Percentiles rank a stretch among this genome's conserved stretches.
These are phyloP conservation scores for Zygosaccharomyces pseudorouxii DNA, from an alignment of 805 yeast species.

Conservation along the genomic window DNA sequence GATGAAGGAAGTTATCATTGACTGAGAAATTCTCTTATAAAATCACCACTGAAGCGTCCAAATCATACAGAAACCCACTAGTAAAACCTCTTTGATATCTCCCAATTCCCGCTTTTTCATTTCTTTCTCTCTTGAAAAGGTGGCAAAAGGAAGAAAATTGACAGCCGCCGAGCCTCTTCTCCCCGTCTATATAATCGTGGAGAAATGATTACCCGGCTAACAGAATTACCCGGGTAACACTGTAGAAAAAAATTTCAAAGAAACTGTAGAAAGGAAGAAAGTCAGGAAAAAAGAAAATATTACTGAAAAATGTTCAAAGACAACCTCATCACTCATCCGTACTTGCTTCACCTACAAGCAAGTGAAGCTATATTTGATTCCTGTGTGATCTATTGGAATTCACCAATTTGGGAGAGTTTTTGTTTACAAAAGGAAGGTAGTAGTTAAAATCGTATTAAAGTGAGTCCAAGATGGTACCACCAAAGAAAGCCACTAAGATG, in stretches of 20 bases:
- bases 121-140: background rate
- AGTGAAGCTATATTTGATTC: background rate
- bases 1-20: too few species aligned
- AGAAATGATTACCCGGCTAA: background rate
- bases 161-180: background rate
- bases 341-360: background rate
- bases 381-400: background rate
- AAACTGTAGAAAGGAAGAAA: background rate
- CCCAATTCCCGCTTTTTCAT: background rate
- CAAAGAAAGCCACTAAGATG: slow-evolving; percentile 68
- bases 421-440: background rate
- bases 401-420: background rate
- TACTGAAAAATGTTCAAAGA: background rate
- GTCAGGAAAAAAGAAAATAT: background rate
- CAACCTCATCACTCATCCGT: slow-evolving; percentile 2
- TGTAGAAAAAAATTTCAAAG: background rate
- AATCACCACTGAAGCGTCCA: too few species aligned
- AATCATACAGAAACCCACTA: too few species aligned
- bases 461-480: slow-evolving; percentile 47
- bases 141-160: background rate
- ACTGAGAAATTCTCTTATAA: too few species aligned
- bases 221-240: background rate
- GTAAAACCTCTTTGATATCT: too few species aligned
- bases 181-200: background rate
- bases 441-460: background rate